Evolutionary conservation across 257 asterid species (phyloP).

Genomic region (Schizonepeta tenuifolia): DNA sequence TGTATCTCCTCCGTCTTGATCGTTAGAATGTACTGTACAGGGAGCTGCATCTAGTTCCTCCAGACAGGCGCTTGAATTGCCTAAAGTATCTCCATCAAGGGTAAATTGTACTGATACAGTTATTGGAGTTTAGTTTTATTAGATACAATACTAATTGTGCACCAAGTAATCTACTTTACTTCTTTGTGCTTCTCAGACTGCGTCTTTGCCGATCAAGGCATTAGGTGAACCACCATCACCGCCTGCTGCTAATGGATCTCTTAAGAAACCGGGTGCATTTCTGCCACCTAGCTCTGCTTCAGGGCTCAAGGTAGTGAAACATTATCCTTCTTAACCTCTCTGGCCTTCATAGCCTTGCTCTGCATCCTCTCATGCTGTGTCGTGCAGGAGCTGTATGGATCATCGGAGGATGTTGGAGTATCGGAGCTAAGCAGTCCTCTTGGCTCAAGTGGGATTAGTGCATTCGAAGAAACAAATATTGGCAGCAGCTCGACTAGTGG

Average conservation of each 20-base stretch:
- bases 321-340: background rate
- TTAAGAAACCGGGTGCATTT: slow-evolving; percentile 38
- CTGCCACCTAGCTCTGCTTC: slow-evolving; percentile 45
- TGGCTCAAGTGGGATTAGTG: slow-evolving; percentile 29
- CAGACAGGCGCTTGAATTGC: slow-evolving; percentile 64
- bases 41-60: slow-evolving; percentile 56
- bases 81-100: slow-evolving; percentile 66
- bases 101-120: slow-evolving; percentile 39
- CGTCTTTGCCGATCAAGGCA: slow-evolving; percentile 55
- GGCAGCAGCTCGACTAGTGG: slow-evolving; percentile 40
- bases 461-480: slow-evolving; percentile 45
- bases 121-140: slow-evolving; percentile 18
- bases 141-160: background rate
- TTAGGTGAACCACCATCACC: slow-evolving; percentile 62
- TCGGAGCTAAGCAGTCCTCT: slow-evolving; percentile 40
- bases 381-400: slow-evolving; percentile 47
- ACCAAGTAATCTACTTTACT: slow-evolving; percentile 11
- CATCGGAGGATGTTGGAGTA: slow-evolving; percentile 44
- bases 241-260: slow-evolving; percentile 51
- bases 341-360: background rate
- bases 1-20: slow-evolving; percentile 27
- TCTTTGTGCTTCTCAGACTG: slow-evolving; percentile 49
- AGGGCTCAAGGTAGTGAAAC: slow-evolving; percentile 61
- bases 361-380: slow-evolving; percentile 16
- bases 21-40: slow-evolving; percentile 42